A percentile compares a stretch with the other conserved stretches of the same genome.
Evolutionary conservation across 2,329 filamentous ascomycete species (phyloP).

Genomic region (Monilinia fructigena): DNA sequence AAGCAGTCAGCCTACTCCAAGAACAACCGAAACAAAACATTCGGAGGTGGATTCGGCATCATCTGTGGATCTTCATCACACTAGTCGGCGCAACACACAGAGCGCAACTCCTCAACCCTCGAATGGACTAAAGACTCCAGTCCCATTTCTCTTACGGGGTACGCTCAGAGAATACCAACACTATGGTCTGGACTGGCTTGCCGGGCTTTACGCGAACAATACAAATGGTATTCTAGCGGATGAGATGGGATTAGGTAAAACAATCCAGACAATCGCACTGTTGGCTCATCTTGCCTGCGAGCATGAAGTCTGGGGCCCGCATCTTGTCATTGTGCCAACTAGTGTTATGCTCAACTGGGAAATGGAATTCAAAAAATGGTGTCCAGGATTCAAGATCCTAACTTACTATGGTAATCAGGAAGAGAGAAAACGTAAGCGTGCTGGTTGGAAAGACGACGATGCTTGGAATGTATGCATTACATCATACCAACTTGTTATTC

Average conservation of each 20-base stretch:
- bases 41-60: slow-evolving; percentile 41
- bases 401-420: slow-evolving; percentile 95
- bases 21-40: slow-evolving; percentile 40
- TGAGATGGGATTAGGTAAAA: slow-evolving; percentile 98
- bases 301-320: slow-evolving; percentile 91
- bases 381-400: slow-evolving; percentile 95
- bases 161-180: slow-evolving; percentile 95
- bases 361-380: slow-evolving; percentile 99
- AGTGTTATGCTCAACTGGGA: slow-evolving; percentile 99
- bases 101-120: slow-evolving; percentile 43
- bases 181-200: slow-evolving; percentile 95
- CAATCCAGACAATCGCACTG: slow-evolving; percentile 94
- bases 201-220: slow-evolving; percentile 83
- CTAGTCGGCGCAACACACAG: slow-evolving; percentile 39
- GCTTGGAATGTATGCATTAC: slow-evolving; percentile 98
- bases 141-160: slow-evolving; percentile 81
- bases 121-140: slow-evolving; percentile 59
- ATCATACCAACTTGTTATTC: slow-evolving; percentile 92
- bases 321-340: slow-evolving; percentile 93
- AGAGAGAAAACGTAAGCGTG: slow-evolving; percentile 85
- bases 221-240: slow-evolving; percentile 97
- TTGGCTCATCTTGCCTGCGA: slow-evolving; percentile 88
- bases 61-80: slow-evolving; percentile 39
- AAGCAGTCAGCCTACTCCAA: slow-evolving; percentile 42
- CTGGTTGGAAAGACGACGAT: slow-evolving; percentile 90